These are phyloP conservation scores for Cryptosporidium ubiquitum DNA, from an alignment of 169 alveolate species.

Conservation along the genomic window DNA sequence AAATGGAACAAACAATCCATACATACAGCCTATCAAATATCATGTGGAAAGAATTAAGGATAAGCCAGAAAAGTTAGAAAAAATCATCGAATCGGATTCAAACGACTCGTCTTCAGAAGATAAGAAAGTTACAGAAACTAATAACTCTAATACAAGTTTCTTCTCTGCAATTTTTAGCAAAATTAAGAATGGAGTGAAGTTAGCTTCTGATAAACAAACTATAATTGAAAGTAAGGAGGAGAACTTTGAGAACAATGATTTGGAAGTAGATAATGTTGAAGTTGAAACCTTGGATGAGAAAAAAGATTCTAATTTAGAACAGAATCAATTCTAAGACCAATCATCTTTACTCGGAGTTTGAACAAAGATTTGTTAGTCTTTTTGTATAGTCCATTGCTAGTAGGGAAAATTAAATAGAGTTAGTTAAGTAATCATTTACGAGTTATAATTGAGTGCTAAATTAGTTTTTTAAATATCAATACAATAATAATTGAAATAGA, in stretches of 20 bases:
- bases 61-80: slow-evolving; percentile 8
- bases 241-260: neutral
- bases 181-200: slow-evolving; percentile 44
- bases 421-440: slow-evolving; percentile 9
- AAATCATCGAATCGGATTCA: neutral
- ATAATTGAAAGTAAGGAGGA: slow-evolving; percentile 23
- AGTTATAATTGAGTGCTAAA: neutral
- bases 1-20: slow-evolving; percentile 60
- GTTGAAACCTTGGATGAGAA: neutral
- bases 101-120: neutral
- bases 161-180: slow-evolving; percentile 28
- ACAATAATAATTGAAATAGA: slow-evolving; percentile 38
- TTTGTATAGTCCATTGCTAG: neutral
- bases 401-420: slow-evolving; percentile 13
- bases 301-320: neutral
- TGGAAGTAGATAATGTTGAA: neutral
- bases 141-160: neutral
- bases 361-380: neutral
- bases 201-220: neutral
- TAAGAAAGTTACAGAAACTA: neutral
- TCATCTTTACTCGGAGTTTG: neutral
- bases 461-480: slow-evolving; percentile 32
- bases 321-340: neutral
- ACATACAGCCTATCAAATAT: slow-evolving; percentile 61
- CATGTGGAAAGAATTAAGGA: slow-evolving; percentile 72